Percentiles rank a stretch among this genome's conserved stretches.
These are phyloP conservation scores for Aspergillus fischeri DNA, from an alignment of 2,329 filamentous ascomycete genomes.

Conservation along the genomic window DNA sequence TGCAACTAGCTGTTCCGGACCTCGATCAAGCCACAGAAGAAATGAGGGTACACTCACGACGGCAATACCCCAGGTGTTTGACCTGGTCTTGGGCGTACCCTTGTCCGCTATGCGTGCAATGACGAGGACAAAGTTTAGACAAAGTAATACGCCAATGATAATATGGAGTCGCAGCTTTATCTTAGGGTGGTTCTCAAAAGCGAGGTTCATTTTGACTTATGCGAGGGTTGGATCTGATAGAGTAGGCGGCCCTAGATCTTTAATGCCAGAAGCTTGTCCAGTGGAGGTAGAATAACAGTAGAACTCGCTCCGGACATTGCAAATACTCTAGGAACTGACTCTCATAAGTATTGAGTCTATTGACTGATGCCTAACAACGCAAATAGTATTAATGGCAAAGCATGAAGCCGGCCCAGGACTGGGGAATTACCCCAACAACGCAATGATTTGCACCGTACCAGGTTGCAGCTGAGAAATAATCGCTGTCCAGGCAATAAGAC, in stretches of 20 bases:
- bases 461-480: neutral
- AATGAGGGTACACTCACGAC: constrained; percentile 4
- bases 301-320: neutral
- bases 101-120: constrained; percentile 18
- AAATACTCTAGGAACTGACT: neutral
- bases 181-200: neutral
- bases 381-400: neutral
- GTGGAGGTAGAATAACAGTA: neutral
- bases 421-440: neutral
- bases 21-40: neutral
- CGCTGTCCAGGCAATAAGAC: neutral
- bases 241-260: neutral
- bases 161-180: constrained; percentile 13
- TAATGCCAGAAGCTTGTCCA: neutral
- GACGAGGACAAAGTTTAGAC: constrained; percentile 14
- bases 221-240: neutral
- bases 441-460: neutral
- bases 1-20: neutral
- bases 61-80: constrained; percentile 21
- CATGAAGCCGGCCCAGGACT: neutral
- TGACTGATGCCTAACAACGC: neutral
- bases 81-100: constrained; percentile 12
- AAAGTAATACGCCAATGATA: constrained; percentile 6
- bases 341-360: neutral
- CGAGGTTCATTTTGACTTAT: neutral